Evolutionary conservation across 208 protist genomes (phyloP), one percentile per base, ranked within the genome.

Genomic region (Leishmania tropica): DNA sequence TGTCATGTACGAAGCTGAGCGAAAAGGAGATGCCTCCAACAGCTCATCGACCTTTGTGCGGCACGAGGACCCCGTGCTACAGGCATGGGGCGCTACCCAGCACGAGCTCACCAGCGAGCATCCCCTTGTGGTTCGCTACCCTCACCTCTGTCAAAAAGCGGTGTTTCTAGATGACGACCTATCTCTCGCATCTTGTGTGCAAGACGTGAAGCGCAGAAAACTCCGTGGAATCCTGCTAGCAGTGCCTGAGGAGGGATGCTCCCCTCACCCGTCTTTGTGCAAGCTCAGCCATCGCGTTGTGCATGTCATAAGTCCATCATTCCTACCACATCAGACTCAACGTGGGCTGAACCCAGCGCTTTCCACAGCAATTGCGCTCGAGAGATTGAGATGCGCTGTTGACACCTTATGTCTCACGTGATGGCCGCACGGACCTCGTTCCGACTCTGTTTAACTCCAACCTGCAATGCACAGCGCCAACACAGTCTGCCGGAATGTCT

Each of bases 281-380:
- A 37, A 78, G 28, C 35, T 84, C 47, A 79, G 82, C 42, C 81
- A 79, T 31, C 76, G 87, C 2, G 82, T 93, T 7, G 85, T 90
- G 2, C 91, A 87, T 74, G 67, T 94, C 51, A 75, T 74, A 5
- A 82, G 90, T 53, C 93, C 92, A 24, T 75, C 76, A 17, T 81
- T 79, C 5, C 68, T 95, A 13, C 72, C 88, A 6, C 73, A 64
- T 3, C 31, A 79, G 17, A 83, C 90, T 17, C 93, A 97, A 47
- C 83, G 93, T 21, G 93, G 93, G 1, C 85, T 97, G 6, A 95
- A 93, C 58, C 87, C 87, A 31, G 91, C 89, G 2, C 87, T 95
- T 54, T 84, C 89, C 5, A 94, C 90, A 37, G 89, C 92, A 0
- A 88, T 95, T 58, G 88, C 86, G 21, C 78, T 97, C 21, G 90